Evolutionary conservation across 140 eudicot species (phyloP), one percentile per base, ranked within the genome.

Genomic region (Artemisia princeps): DNA sequence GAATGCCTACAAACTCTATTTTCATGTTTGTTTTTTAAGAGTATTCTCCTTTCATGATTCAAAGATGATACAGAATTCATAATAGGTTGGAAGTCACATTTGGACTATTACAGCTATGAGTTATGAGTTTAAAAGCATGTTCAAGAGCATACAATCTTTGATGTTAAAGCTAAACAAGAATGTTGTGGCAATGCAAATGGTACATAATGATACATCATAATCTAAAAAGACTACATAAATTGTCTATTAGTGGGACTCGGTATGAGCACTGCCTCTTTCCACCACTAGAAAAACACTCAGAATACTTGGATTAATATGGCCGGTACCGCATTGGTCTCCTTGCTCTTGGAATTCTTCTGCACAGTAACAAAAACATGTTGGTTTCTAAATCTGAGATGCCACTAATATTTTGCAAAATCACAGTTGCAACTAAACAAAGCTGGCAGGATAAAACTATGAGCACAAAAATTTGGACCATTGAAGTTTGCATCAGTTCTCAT

Each of bases 321-420:
- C 94, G 77, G 83, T 75, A 86, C 46, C 94, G 81, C 86, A 78
- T 86, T 0, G 94, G 94, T 53, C 89, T 77, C 78, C 94, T 83
- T 13, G 77, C 87, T 64, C 94, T 78, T 65, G 94, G 94, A 76
- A 86, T 74, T 77, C 89, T 84, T 73, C 94, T 86, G 87, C 83
- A 80, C 60, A 74, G 26, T 48, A 45, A 64, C 16, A 63, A 68
- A 12, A 68, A 44, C 16, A 62, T 51, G 63, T 68, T 49, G 45
- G 62, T 54, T 58, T 51, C 23, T 15, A 1, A 49, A 37, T 62
- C 17, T 72, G 23, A 54, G 14, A 55, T 66, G 55, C 72, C 10
- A 13, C 3, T 45, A 57, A 73, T 51, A 37, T 50, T 26, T 22
- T 10, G 62, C 5, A 64, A 72, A 15, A 70, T 60, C 52, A 70